Percentiles rank a stretch among this genome's conserved stretches.
phyloP scores from a whole-genome alignment of 2,329 filamentous ascomycete species.

The Ceratocystis cubensis region DNA sequence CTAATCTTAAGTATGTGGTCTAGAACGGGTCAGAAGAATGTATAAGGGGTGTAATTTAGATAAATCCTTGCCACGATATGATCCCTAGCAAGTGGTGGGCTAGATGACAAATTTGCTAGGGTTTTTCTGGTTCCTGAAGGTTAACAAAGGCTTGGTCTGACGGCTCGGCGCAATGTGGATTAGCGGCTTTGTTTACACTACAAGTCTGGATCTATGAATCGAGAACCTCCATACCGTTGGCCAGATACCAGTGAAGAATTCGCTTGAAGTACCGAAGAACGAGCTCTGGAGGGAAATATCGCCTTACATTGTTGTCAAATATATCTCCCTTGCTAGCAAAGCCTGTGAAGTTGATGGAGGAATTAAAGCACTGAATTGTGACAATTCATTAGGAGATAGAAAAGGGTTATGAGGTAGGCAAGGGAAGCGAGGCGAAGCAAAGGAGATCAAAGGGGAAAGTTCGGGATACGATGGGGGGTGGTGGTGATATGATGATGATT shows the following conservation, averaged over 20 bases:
- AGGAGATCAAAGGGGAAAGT: not conserved
- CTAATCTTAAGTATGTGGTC: not conserved
- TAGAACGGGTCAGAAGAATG: not conserved
- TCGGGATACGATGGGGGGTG: not conserved
- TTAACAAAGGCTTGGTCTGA: not conserved
- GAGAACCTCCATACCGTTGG: too few relatives aligned
- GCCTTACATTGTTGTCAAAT: not conserved
- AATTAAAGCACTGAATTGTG: not conserved
- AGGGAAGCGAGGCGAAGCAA: not conserved
- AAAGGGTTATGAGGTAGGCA: not conserved
- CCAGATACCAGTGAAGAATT: not conserved
- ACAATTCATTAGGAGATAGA: not conserved
- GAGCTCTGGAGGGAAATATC: too few relatives aligned
- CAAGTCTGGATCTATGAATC: too few relatives aligned
- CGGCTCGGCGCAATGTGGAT: too few relatives aligned
- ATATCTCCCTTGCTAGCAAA: not conserved
- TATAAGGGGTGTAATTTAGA: not conserved
- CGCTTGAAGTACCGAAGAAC: not conserved
- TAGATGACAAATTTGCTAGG: not conserved
- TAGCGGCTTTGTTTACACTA: too few relatives aligned
- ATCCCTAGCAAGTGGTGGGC: not conserved
- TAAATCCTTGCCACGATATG: not conserved
- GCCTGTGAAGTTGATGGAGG: not conserved
- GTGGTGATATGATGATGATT: not conserved
- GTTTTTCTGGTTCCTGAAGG: not conserved